Percentiles rank a stretch among this genome's conserved stretches.
These are phyloP conservation scores for Thelonectria olida DNA, from an alignment of 2,329 filamentous ascomycete species.

Conservation along the genomic window DNA sequence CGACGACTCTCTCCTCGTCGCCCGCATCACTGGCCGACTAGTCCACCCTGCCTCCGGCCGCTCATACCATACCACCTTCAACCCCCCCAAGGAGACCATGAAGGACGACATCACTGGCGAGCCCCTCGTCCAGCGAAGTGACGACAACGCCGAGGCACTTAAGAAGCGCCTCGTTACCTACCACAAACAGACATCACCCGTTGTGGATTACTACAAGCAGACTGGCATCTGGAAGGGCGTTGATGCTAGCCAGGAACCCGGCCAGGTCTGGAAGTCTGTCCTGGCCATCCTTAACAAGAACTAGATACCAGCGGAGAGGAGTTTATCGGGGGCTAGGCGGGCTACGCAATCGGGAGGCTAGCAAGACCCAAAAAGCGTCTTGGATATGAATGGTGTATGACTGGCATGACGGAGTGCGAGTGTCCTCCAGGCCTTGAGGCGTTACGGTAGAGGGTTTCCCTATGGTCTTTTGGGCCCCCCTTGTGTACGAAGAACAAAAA, in stretches of 20 bases:
- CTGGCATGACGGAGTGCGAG: constrained; percentile 17
- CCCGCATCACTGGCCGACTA: constrained; percentile 94
- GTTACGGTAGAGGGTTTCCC: constrained; percentile 41
- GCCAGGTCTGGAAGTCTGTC: constrained; percentile 94
- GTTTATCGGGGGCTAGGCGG: neutral
- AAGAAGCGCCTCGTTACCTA: constrained; percentile 96
- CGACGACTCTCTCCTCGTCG: constrained; percentile 91
- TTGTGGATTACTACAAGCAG: constrained; percentile 96
- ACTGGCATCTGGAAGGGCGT: constrained; percentile 96
- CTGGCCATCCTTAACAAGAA: constrained; percentile 78
- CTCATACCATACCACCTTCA: constrained; percentile 98
- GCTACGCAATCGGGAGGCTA: neutral
- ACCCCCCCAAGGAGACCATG: constrained; percentile 94
- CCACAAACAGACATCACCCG: constrained; percentile 91
- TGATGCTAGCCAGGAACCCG: constrained; percentile 95
- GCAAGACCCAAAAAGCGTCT: constrained; percentile 25
- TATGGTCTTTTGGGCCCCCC: constrained; percentile 33
- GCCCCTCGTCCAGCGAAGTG: constrained; percentile 93
- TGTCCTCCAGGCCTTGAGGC: constrained; percentile 36
- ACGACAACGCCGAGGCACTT: constrained; percentile 95
- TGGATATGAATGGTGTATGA: constrained; percentile 41
- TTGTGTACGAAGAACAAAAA: constrained; percentile 40
- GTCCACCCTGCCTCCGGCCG: constrained; percentile 96
- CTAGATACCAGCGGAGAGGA: neutral
- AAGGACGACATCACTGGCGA: constrained; percentile 97